Conservation (phyloP, 1,139 yeast genomes). For the Kodamaea plutei region DNA sequence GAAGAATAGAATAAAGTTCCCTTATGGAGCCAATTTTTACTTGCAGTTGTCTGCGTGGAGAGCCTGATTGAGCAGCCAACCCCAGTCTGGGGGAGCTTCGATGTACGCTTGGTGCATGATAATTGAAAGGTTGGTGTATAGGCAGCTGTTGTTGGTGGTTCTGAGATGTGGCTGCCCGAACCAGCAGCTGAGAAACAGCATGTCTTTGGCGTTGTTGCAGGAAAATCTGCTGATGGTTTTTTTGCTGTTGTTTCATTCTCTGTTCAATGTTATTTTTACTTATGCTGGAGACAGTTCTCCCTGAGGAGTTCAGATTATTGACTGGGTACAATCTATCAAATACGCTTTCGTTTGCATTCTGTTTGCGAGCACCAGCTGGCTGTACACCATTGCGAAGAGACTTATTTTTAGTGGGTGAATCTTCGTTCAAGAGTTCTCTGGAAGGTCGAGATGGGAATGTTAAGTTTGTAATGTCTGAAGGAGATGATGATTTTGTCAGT, state of each 20-base stretch:
- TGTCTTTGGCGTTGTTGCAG: conserved; percentile 8
- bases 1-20: neutral
- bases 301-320: too few relatives aligned
- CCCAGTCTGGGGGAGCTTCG: neutral
- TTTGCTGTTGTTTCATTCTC: conserved; percentile 9
- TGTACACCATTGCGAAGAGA: too few relatives aligned
- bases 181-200: too few relatives aligned
- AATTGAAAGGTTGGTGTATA: neutral
- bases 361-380: too few relatives aligned
- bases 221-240: conserved; percentile 7
- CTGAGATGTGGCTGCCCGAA: neutral
- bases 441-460: too few relatives aligned
- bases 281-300: neutral
- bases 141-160: neutral
- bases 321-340: conserved; percentile 13
- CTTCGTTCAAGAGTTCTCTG: too few relatives aligned
- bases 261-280: conserved; percentile 4
- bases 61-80: too few relatives aligned
- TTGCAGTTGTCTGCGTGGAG: too few relatives aligned
- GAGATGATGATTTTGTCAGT: too few relatives aligned
- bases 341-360: conserved; percentile 9
- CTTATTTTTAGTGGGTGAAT: neutral
- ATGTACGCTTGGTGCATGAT: too few relatives aligned
- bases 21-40: too few relatives aligned
- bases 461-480: too few relatives aligned